A percentile compares a stretch with the other conserved stretches of the same genome.
Conservation (phyloP, 2,329 filamentous ascomycete genomes). For the Trichoderma aggressivum region DNA sequence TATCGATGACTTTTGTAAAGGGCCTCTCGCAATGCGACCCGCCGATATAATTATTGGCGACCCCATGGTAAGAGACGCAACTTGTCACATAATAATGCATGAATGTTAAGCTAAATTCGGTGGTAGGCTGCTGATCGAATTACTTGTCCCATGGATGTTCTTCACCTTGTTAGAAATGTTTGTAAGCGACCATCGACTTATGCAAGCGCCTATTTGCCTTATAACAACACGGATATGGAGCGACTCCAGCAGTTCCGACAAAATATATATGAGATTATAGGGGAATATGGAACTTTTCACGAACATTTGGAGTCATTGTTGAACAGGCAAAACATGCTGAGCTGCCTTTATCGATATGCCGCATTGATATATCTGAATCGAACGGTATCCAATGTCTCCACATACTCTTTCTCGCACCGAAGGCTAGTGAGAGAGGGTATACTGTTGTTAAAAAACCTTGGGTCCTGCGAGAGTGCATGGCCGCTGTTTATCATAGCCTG, state of each 20-base stretch:
- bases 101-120: not conserved
- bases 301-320: not conserved
- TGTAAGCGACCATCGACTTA: constrained; percentile 7
- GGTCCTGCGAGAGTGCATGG: constrained; percentile 15
- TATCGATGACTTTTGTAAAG: not conserved
- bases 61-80: not conserved
- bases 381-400: constrained; percentile 4
- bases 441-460: constrained; percentile 11
- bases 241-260: constrained; percentile 2
- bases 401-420: constrained; percentile 2
- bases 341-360: constrained; percentile 9
- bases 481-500: constrained; percentile 17
- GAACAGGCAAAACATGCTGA: constrained; percentile 10
- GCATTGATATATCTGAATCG: constrained; percentile 18
- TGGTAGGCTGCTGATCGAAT: not conserved
- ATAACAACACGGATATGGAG: constrained; percentile 9
- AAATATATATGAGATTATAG: not conserved
- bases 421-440: constrained; percentile 15
- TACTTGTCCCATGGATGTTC: constrained; percentile 13
- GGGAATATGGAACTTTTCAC: constrained; percentile 14
- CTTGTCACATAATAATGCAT: not conserved
- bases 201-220: not conserved
- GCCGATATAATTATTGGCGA: not conserved
- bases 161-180: constrained; percentile 5
- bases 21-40: constrained; percentile 1